These are phyloP conservation scores for Prosopis cineraria DNA, from an alignment of 306 rosid species.

Conservation along the genomic window DNA sequence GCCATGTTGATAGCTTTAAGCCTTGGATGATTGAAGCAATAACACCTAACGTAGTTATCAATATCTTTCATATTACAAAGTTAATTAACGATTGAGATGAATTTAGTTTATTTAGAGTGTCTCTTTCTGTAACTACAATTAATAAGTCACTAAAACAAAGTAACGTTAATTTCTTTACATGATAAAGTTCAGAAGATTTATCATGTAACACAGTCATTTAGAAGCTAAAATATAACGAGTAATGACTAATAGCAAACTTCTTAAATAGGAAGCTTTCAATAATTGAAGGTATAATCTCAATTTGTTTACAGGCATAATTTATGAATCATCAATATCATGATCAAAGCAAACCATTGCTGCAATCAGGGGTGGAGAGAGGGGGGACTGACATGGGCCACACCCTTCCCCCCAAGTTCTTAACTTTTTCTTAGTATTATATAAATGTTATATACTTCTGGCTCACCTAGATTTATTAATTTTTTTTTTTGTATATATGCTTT, in stretches of 20 bases:
- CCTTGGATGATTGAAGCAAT: background rate
- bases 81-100: background rate
- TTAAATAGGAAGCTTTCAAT: background rate
- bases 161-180: background rate
- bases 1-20: background rate
- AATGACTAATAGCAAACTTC: background rate
- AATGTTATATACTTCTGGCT: no score
- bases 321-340: background rate
- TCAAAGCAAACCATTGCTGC: background rate
- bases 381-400: no score
- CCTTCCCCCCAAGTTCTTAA: no score
- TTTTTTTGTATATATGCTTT: no score
- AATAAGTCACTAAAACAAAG: background rate
- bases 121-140: background rate
- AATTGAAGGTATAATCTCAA: background rate
- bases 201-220: conserved; percentile 4
- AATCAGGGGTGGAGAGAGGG: no score
- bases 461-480: no score
- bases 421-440: no score
- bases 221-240: background rate
- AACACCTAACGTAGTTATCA: background rate
- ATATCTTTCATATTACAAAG: background rate
- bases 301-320: background rate
- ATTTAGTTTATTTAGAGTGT: background rate
- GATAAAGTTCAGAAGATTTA: background rate